Evolutionary conservation across 2,329 filamentous ascomycete species (phyloP).

Genomic region (Pochonia chlamydosporia): DNA sequence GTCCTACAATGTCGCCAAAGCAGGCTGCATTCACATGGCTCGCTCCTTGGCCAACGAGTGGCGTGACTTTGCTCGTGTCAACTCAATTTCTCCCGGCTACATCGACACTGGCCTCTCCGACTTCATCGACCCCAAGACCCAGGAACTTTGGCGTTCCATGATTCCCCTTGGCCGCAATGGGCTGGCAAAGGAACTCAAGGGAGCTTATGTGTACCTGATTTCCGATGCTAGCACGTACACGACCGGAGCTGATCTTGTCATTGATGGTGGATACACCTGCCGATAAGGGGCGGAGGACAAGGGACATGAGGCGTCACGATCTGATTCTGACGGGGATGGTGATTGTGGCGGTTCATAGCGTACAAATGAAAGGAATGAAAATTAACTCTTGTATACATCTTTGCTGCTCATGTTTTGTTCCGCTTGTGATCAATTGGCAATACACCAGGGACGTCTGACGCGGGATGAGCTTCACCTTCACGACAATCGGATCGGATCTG

Average conservation of each 20-base stretch:
- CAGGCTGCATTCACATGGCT: conserved; percentile 44
- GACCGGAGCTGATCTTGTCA: conserved; percentile 63
- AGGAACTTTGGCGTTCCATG: conserved; percentile 68
- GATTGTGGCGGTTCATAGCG: too few relatives aligned
- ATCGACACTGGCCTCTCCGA: conserved; percentile 63
- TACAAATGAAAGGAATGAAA: too few relatives aligned
- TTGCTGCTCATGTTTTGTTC: too few relatives aligned
- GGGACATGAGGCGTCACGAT: too few relatives aligned
- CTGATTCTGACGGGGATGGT: too few relatives aligned
- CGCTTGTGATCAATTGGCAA: too few relatives aligned
- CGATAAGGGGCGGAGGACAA: conserved; percentile 28
- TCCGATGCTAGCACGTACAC: conserved; percentile 72
- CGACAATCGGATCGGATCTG: too few relatives aligned
- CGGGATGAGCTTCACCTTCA: too few relatives aligned
- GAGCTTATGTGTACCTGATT: conserved; percentile 71
- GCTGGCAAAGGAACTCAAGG: conserved; percentile 64
- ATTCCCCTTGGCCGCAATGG: conserved; percentile 69
- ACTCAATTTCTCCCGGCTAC: conserved; percentile 62
- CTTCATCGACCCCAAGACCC: conserved; percentile 60
- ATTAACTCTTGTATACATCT: too few relatives aligned
- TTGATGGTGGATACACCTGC: conserved; percentile 63
- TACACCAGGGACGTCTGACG: too few relatives aligned
- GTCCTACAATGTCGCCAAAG: conserved; percentile 61
- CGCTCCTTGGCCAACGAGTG: conserved; percentile 55
- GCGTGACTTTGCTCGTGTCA: conserved; percentile 61